A percentile compares a stretch with the other conserved stretches of the same genome.
phyloP scores from a whole-genome alignment of 1,284 basidiomycete genomes.

The Pholiota adiposa region DNA sequence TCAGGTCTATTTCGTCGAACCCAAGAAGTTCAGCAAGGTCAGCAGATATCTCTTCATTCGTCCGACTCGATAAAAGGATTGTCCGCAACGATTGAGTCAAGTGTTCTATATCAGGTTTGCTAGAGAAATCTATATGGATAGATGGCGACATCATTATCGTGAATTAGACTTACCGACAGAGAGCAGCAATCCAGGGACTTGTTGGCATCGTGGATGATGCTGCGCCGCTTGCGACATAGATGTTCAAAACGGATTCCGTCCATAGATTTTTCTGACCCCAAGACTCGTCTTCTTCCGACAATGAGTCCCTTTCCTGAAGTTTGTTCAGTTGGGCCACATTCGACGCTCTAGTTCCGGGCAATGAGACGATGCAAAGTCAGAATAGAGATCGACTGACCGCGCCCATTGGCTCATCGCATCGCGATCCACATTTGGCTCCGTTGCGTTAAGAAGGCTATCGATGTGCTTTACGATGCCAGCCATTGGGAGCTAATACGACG shows the following conservation, averaged over 20 bases:
- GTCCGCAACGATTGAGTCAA: constrained; percentile 32
- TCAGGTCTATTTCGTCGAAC: constrained; percentile 81
- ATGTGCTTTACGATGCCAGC: constrained; percentile 16
- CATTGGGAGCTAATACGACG: constrained; percentile 9
- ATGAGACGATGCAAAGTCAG: neutral
- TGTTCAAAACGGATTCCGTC: constrained; percentile 18
- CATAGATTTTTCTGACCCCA: constrained; percentile 7
- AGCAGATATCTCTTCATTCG: constrained; percentile 75
- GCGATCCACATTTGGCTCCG: constrained; percentile 10
- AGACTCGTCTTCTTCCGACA: constrained; percentile 3
- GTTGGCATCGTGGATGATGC: neutral
- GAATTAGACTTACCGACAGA: constrained; percentile 14
- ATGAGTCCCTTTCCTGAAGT: constrained; percentile 1
- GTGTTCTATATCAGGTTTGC: constrained; percentile 17
- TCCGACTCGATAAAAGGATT: constrained; percentile 38
- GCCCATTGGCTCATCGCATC: constrained; percentile 17
- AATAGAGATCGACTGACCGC: constrained; percentile 9
- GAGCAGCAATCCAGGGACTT: constrained; percentile 7
- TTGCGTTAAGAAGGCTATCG: constrained; percentile 16
- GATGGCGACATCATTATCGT: neutral
- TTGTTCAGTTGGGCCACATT: neutral
- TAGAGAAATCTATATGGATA: constrained; percentile 7
- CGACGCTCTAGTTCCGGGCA: neutral
- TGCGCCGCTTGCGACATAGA: constrained; percentile 4
- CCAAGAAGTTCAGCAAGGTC: constrained; percentile 87